These are phyloP conservation scores for Linderina pennispora DNA, from an alignment of 192 early-diverging fungal genomes.

Conservation along the genomic window DNA sequence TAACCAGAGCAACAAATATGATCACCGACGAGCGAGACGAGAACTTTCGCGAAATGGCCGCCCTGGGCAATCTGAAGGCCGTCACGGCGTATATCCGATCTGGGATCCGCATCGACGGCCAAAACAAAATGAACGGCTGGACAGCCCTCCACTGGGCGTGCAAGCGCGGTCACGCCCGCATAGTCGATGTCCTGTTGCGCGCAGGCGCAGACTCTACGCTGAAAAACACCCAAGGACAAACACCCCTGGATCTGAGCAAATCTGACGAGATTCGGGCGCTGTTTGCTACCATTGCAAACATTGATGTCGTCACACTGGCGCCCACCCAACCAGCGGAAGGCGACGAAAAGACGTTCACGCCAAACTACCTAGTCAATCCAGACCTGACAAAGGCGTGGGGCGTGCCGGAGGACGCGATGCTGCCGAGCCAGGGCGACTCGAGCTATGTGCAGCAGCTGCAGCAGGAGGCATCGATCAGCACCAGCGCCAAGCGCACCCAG, in stretches of 20 bases:
- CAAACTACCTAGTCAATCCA: slow-evolving; percentile 59
- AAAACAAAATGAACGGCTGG: slow-evolving; percentile 70
- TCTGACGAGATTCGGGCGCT: slow-evolving; percentile 39
- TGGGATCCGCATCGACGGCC: slow-evolving; percentile 61
- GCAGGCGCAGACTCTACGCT: slow-evolving; percentile 57
- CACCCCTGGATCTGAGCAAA: slow-evolving; percentile 57
- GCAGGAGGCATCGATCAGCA: slow-evolving; percentile 23
- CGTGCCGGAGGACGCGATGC: slow-evolving; percentile 49
- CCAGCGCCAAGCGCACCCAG: not conserved
- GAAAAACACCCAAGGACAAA: slow-evolving; percentile 56
- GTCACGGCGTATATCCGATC: slow-evolving; percentile 55
- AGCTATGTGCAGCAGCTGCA: slow-evolving; percentile 25
- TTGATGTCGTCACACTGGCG: no score
- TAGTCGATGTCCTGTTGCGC: slow-evolving; percentile 55
- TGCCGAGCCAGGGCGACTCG: slow-evolving; percentile 20
- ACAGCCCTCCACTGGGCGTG: slow-evolving; percentile 73
- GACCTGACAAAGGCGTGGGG: slow-evolving; percentile 66
- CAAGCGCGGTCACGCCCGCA: slow-evolving; percentile 53
- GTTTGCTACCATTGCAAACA: slow-evolving; percentile 5
- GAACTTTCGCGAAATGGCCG: slow-evolving; percentile 48
- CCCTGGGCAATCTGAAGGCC: slow-evolving; percentile 68
- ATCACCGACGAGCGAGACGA: slow-evolving; percentile 32
- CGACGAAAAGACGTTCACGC: slow-evolving; percentile 33
- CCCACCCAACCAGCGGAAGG: no score
- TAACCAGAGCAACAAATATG: no score